A percentile compares a stretch with the other conserved stretches of the same genome.
These are phyloP conservation scores for Candida pseudoviswanathii DNA, from an alignment of 1,139 yeast genomes.

Conservation along the genomic window DNA sequence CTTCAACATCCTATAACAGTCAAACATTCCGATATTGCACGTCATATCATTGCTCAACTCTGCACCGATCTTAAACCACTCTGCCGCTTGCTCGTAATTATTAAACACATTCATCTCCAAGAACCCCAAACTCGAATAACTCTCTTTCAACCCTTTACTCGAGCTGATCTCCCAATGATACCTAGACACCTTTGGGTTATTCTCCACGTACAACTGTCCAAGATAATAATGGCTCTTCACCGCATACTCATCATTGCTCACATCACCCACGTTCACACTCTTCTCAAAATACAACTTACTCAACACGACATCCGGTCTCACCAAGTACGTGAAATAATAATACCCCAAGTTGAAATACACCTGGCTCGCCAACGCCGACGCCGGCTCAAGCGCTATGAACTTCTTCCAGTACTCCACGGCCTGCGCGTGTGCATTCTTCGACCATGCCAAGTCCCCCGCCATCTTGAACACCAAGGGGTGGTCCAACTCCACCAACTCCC, in stretches of 20 bases:
- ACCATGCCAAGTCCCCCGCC: conserved; percentile 71
- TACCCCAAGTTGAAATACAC: conserved; percentile 73
- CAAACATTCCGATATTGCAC: conserved; percentile 78
- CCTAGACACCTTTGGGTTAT: conserved; percentile 58
- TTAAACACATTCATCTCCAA: conserved; percentile 69
- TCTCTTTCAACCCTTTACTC: conserved; percentile 70
- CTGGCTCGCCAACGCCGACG: conserved; percentile 67
- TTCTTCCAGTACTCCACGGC: conserved; percentile 62
- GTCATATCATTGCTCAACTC: conserved; percentile 60
- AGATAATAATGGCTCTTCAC: conserved; percentile 75
- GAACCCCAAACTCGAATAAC: conserved; percentile 77
- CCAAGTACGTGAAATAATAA: conserved; percentile 49
- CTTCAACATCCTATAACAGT: conserved; percentile 40
- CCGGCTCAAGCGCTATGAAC: conserved; percentile 57
- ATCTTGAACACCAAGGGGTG: conserved; percentile 75
- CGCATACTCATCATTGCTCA: conserved; percentile 53
- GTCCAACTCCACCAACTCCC: conserved; percentile 56
- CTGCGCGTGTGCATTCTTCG: conserved; percentile 43
- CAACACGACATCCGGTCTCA: conserved; percentile 47
- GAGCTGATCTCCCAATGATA: conserved; percentile 80
- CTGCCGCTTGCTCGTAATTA: conserved; percentile 57
- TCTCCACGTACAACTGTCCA: conserved; percentile 63
- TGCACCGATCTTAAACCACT: conserved; percentile 85
- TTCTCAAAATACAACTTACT: conserved; percentile 64
- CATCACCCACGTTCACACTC: conserved; percentile 61